A percentile compares a stretch with the other conserved stretches of the same genome.
These are phyloP conservation scores for Marasmius fiardii DNA, from an alignment of 1,284 basidiomycete species.

Conservation along the genomic window DNA sequence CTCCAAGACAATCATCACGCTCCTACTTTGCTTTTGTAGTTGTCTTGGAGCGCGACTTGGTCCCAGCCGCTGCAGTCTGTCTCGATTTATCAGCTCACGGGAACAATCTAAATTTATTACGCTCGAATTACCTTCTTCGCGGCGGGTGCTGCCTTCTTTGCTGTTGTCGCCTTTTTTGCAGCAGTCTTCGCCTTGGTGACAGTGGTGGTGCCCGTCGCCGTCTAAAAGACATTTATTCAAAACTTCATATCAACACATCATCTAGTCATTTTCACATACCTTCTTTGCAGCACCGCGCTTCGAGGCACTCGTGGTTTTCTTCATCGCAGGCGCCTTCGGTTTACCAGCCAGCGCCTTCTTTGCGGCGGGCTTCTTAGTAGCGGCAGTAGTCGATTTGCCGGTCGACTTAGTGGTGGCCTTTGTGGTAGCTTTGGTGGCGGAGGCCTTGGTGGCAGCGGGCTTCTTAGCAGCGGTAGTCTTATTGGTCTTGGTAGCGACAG, in stretches of 20 bases:
- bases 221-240: slow-evolving; percentile 20
- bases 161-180: slow-evolving; percentile 32
- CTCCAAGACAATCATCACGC: slow-evolving; percentile 4
- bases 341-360: slow-evolving; percentile 40
- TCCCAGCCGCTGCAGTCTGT: slow-evolving; percentile 21
- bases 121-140: slow-evolving; percentile 24
- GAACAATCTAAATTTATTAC: slow-evolving; percentile 10
- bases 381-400: slow-evolving; percentile 17
- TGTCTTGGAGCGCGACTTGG: slow-evolving; percentile 32
- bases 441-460: slow-evolving; percentile 21
- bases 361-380: slow-evolving; percentile 18
- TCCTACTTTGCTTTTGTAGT: slow-evolving; percentile 32
- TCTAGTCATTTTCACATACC: slow-evolving; percentile 17
- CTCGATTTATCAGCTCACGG: slow-evolving; percentile 5
- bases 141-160: slow-evolving; percentile 30
- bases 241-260: slow-evolving; percentile 1
- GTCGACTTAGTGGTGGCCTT: slow-evolving; percentile 32
- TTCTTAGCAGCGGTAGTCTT: slow-evolving; percentile 26
- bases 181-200: slow-evolving; percentile 34
- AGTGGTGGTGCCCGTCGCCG: slow-evolving; percentile 32
- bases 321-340: slow-evolving; percentile 27
- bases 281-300: slow-evolving; percentile 27
- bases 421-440: slow-evolving; percentile 28
- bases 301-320: slow-evolving; percentile 33
- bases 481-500: slow-evolving; percentile 33